These are phyloP conservation scores for Collybiopsis confluens DNA, from an alignment of 768 basidiomycete genomes.

Conservation along the genomic window DNA sequence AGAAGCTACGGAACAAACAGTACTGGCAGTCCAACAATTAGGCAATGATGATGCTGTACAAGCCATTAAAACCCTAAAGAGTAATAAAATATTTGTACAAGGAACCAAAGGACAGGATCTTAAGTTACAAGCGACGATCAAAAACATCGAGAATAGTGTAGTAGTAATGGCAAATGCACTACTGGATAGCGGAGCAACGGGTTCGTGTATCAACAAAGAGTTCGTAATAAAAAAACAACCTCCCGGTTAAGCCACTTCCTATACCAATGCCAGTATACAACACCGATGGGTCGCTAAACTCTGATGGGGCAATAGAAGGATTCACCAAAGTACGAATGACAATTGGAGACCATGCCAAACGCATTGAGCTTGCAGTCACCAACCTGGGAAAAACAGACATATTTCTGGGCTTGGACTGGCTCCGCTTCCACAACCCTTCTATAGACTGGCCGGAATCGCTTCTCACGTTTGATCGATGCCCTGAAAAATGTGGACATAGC, in stretches of 20 bases:
- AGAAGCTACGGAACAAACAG: too few relatives aligned
- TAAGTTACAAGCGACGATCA: too few relatives aligned
- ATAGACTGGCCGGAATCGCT: not conserved
- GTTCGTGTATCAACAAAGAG: too few relatives aligned
- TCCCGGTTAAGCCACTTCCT: not conserved
- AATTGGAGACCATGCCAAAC: not conserved
- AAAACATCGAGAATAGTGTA: too few relatives aligned
- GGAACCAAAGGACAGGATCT: not conserved
- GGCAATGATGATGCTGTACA: too few relatives aligned
- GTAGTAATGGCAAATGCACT: too few relatives aligned
- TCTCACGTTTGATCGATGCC: not conserved
- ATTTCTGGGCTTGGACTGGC: conserved; percentile 9
- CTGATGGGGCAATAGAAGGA: not conserved
- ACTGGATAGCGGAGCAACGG: too few relatives aligned
- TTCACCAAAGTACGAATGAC: not conserved
- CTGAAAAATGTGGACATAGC: not conserved
- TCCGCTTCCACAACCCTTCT: not conserved
- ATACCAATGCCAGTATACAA: not conserved
- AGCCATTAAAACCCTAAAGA: conserved; percentile 1
- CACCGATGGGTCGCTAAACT: not conserved
- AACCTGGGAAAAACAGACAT: conserved; percentile 5
- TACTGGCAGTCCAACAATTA: too few relatives aligned
- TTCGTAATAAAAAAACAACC: not conserved
- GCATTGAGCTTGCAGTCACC: not conserved
- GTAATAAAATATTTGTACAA: not conserved